Evolutionary conservation across 805 yeast species (phyloP), one percentile per base, ranked within the genome.

Genomic region (Pichia californica): DNA sequence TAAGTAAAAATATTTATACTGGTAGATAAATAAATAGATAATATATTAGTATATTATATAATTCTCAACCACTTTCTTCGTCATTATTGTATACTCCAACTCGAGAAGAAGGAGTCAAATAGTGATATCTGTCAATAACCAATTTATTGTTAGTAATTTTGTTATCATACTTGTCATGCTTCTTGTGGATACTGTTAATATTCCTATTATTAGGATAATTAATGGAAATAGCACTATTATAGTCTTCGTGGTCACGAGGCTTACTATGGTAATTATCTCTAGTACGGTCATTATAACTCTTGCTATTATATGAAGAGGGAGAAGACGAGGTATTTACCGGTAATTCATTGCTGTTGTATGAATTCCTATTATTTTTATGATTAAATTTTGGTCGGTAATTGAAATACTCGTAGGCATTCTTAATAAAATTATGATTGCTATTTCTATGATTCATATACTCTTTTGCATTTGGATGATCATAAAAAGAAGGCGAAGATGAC

Each of bases 101-200:
- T 18, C 46, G 42, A 20, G 46, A 43, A 27, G 46, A 43, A 9
- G 46, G 46, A 13, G 46, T 43, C 15, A 43, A 20, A 16, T 43
- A 43, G 18, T 43, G 46, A 16, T 43, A n/a, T 18, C 38, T 25
- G 25, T 43, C 46, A 21, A 43, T 38, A 16, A 43, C 38, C 16
- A 43, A 31, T 27, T 43, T 43, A 15, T 21, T 29, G 18, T 11
- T 21, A 18, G 18, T n/a, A 11, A 20, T n/a, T 3, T n/a, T 13
- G 13, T 7, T 23, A 18, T 21, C 28, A 19, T 31, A 13, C 19
- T 4, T 19, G 14, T 31, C 18, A n/a, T n/a, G n/a, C n/a, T n/a
- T n/a, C n/a, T n/a, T n/a, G n/a, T n/a, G n/a, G n/a, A n/a, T n/a
- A n/a, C n/a, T 20, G 18, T 20, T 32, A 32, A 14, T 7, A 10